Conservation (phyloP, 139 green algal genomes). For the Coccomyxa sp. region DNA sequence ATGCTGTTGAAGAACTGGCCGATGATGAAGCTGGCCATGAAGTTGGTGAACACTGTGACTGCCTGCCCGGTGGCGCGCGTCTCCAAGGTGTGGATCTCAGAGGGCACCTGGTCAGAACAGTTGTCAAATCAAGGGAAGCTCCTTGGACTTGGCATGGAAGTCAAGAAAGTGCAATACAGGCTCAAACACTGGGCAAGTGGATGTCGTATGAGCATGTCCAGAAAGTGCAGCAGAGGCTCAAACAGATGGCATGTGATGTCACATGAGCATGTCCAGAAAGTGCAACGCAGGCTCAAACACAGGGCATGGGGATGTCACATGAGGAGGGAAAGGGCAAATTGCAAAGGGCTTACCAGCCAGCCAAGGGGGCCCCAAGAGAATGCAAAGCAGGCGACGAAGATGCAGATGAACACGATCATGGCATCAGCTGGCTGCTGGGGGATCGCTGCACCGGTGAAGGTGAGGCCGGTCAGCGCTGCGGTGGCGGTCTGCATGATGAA, state of each 20-base stretch:
- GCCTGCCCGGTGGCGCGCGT: conserved; percentile 20
- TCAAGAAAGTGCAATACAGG: too few species aligned
- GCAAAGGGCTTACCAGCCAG: conserved; percentile 6
- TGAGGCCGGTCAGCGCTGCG: conserved; percentile 2
- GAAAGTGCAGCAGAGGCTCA: too few species aligned
- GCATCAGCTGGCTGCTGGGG: background rate
- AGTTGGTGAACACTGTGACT: conserved; percentile 29
- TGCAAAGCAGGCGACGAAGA: conserved; percentile 71
- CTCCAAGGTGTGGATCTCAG: conserved; percentile 27
- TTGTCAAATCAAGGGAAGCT: too few species aligned
- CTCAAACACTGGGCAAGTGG: too few species aligned
- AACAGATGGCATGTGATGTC: too few species aligned
- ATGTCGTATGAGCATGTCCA: too few species aligned
- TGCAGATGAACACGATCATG: conserved; percentile 61
- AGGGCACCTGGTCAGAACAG: conserved; percentile 1
- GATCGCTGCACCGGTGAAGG: conserved; percentile 15
- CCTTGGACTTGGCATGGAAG: too few species aligned
- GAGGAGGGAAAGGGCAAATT: too few species aligned
- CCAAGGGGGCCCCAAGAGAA: conserved; percentile 56
- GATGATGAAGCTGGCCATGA: conserved; percentile 55
- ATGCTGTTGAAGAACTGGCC: conserved; percentile 70
- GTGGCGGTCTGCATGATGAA: conserved; percentile 10
- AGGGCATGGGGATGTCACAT: too few species aligned
- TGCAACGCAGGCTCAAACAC: too few species aligned
- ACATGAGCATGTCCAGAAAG: too few species aligned